These are phyloP conservation scores for Penicillium subrubescens DNA, from an alignment of 495 filamentous ascomycete species.

Conservation along the genomic window DNA sequence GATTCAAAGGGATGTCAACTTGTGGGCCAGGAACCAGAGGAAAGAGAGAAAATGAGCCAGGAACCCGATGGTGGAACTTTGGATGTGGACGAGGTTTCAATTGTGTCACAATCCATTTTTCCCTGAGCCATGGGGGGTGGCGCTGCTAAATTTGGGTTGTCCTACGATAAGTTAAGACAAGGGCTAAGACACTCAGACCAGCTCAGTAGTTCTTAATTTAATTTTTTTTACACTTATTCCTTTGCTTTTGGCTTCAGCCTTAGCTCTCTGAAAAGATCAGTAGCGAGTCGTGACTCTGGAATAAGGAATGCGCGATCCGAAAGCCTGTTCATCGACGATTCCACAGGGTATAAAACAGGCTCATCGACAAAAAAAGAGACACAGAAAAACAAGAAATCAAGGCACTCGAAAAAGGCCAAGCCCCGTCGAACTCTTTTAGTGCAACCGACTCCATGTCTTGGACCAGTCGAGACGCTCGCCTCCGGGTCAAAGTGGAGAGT, in stretches of 20 bases:
- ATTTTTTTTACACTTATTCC: too few species aligned
- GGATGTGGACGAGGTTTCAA: conserved; percentile 1
- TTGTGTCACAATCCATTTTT: neutral
- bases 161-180: neutral
- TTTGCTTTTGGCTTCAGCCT: neutral
- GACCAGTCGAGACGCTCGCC: conserved; percentile 1
- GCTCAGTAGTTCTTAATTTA: neutral
- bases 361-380: neutral
- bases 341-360: neutral
- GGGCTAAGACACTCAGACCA: neutral
- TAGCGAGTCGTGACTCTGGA: too few species aligned
- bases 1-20: neutral
- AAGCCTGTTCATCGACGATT: neutral
- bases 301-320: neutral
- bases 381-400: neutral
- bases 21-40: neutral
- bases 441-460: neutral
- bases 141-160: conserved; percentile 9
- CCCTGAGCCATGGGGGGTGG: neutral
- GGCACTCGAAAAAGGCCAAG: neutral
- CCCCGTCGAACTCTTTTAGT: neutral
- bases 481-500: neutral
- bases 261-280: neutral
- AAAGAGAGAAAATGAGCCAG: neutral
- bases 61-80: conserved; percentile 3